A percentile compares a stretch with the other conserved stretches of the same genome.
Evolutionary conservation across 805 yeast genomes (phyloP).

Genomic region (Myxozyma neotropica): DNA sequence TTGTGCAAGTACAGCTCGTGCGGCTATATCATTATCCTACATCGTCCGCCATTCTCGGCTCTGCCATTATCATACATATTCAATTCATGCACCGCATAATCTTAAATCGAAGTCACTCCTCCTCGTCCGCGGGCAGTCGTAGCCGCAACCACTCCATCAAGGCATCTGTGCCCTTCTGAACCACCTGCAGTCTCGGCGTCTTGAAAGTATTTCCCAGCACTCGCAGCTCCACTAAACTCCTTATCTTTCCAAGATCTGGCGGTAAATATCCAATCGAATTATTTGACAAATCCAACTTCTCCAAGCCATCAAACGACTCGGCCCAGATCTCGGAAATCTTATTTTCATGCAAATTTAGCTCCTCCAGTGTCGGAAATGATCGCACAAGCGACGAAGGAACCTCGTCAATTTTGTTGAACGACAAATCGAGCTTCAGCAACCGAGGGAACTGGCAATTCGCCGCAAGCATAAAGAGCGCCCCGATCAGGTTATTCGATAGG

Average conservation of each 20-base stretch:
- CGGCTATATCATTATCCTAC: too few relatives aligned
- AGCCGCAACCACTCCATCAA: constrained; percentile 29
- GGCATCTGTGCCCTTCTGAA: constrained; percentile 33
- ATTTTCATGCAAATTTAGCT: constrained; percentile 30
- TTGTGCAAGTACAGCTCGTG: too few relatives aligned
- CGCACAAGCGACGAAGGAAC: constrained; percentile 22
- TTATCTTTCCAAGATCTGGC: constrained; percentile 26
- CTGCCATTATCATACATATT: background rate
- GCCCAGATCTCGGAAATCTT: constrained; percentile 21
- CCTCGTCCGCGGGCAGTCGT: constrained; percentile 24
- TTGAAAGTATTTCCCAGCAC: constrained; percentile 31
- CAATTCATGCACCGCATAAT: too few relatives aligned
- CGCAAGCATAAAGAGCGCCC: constrained; percentile 10
- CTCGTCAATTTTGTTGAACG: constrained; percentile 27
- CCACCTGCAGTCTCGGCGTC: constrained; percentile 29
- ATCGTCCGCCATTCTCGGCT: background rate
- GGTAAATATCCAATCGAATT: constrained; percentile 30
- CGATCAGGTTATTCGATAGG: constrained; percentile 23
- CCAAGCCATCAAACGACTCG: constrained; percentile 25
- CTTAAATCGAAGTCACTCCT: too few relatives aligned
- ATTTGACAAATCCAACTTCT: constrained; percentile 28
- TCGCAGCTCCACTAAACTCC: constrained; percentile 26
- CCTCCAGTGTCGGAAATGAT: constrained; percentile 28
- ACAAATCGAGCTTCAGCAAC: constrained; percentile 19
- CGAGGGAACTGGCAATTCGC: constrained; percentile 22